Conservation (phyloP, 192 early-diverging fungal species). For the Linnemannia zychae region DNA sequence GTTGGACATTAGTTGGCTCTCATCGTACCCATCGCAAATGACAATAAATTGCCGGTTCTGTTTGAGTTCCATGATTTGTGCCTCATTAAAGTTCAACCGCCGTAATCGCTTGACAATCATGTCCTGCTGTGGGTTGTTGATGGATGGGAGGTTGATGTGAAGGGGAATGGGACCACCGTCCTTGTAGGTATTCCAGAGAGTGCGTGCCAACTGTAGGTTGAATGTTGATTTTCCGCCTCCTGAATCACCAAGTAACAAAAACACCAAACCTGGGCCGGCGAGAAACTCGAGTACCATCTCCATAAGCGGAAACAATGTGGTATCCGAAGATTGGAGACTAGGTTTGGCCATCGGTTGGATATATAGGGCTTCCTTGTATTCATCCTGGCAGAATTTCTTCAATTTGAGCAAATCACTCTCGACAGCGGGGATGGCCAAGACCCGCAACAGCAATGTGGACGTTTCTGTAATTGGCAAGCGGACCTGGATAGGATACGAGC, state of each 20-base stretch:
- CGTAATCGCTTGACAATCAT: neutral
- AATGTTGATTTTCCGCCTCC: constrained; percentile 1
- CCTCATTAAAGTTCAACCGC: neutral
- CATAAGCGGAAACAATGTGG: neutral
- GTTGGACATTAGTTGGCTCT: neutral
- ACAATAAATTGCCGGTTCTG: neutral
- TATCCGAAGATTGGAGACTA: neutral
- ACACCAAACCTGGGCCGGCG: neutral
- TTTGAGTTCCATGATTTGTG: neutral
- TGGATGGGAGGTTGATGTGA: neutral
- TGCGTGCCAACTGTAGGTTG: neutral
- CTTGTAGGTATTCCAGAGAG: neutral
- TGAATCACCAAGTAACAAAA: neutral
- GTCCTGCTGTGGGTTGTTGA: neutral
- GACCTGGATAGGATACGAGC: no score
- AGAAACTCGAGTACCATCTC: neutral
- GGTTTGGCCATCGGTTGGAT: neutral
- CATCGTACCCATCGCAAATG: constrained; percentile 3
- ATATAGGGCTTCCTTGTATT: neutral
- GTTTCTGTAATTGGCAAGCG: no score
- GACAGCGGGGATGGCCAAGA: no score
- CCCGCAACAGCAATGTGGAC: no score
- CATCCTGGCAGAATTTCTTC: no score
- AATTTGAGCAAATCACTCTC: no score
- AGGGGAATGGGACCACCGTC: neutral